phyloP scores from a whole-genome alignment of 73 alveolate genomes.

The Halteria grandinella region DNA sequence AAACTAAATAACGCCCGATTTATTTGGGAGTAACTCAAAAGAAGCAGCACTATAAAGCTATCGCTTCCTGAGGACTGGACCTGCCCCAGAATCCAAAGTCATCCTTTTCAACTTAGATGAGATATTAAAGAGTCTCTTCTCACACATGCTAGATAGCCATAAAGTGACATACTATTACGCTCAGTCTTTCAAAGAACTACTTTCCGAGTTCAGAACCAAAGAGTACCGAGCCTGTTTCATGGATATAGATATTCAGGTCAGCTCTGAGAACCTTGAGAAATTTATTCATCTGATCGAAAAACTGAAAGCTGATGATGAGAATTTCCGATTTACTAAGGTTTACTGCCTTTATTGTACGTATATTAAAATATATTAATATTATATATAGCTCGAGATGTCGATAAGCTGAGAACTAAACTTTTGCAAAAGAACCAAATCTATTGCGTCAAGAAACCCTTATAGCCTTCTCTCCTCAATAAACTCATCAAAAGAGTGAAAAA shows the following conservation, averaged over 20 bases:
- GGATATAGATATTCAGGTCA: constrained; percentile 26
- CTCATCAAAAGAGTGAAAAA: neutral
- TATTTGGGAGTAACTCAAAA: neutral
- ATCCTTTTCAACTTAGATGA: constrained; percentile 20
- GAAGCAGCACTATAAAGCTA: neutral
- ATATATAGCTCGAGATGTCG: constrained; percentile 29
- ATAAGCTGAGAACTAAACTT: neutral
- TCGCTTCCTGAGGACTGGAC: neutral
- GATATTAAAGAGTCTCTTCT: constrained; percentile 14
- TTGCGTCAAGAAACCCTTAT: constrained; percentile 26
- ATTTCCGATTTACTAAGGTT: constrained; percentile 3
- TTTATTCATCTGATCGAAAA: neutral
- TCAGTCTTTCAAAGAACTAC: neutral
- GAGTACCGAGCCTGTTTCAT: constrained; percentile 19
- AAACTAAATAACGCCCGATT: neutral
- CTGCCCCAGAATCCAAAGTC: neutral
- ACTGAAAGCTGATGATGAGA: neutral
- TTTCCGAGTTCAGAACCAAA: neutral
- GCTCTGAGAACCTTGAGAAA: neutral
- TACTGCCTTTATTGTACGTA: constrained; percentile 25
- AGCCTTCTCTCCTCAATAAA: constrained; percentile 2
- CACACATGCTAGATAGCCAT: constrained; percentile 8
- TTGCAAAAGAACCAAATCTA: constrained; percentile 13
- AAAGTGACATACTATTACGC: neutral
- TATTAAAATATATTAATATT: neutral